These are phyloP conservation scores for Pachyrhizus erosus DNA, from an alignment of 306 rosid species.

Conservation along the genomic window DNA sequence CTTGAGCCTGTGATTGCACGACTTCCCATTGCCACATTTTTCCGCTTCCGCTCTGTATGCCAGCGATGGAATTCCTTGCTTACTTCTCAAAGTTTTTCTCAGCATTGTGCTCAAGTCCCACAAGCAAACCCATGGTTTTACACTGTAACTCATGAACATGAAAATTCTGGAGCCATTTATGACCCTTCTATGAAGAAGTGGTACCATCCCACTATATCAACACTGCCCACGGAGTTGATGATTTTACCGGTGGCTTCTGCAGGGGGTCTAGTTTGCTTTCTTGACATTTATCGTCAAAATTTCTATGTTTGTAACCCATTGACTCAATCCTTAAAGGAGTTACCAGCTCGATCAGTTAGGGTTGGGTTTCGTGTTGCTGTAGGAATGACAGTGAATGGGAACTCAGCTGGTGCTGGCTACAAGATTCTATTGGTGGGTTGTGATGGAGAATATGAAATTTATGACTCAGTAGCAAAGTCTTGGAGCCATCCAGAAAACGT, in stretches of 20 bases:
- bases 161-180: slow-evolving; percentile 82
- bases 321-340: slow-evolving; percentile 82
- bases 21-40: slow-evolving; percentile 79
- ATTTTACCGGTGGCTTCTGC: slow-evolving; percentile 90
- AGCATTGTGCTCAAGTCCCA: slow-evolving; percentile 67
- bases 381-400: slow-evolving; percentile 77
- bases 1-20: slow-evolving; percentile 84
- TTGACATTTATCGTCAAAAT: slow-evolving; percentile 70
- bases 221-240: slow-evolving; percentile 61
- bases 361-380: slow-evolving; percentile 80
- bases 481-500: slow-evolving; percentile 75
- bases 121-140: slow-evolving; percentile 84
- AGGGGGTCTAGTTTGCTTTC: slow-evolving; percentile 91
- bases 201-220: slow-evolving; percentile 74
- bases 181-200: slow-evolving; percentile 90
- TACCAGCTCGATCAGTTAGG: slow-evolving; percentile 79
- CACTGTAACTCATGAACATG: slow-evolving; percentile 74
- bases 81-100: slow-evolving; percentile 72
- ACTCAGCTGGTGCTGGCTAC: slow-evolving; percentile 65
- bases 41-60: slow-evolving; percentile 85
- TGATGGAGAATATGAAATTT: slow-evolving; percentile 85
- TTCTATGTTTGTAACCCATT: slow-evolving; percentile 91
- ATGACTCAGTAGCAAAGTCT: slow-evolving; percentile 72
- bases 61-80: slow-evolving; percentile 81
- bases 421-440: slow-evolving; percentile 81